phyloP scores from a whole-genome alignment of 179 eudicot species.

The Drosera spatulata region DNA sequence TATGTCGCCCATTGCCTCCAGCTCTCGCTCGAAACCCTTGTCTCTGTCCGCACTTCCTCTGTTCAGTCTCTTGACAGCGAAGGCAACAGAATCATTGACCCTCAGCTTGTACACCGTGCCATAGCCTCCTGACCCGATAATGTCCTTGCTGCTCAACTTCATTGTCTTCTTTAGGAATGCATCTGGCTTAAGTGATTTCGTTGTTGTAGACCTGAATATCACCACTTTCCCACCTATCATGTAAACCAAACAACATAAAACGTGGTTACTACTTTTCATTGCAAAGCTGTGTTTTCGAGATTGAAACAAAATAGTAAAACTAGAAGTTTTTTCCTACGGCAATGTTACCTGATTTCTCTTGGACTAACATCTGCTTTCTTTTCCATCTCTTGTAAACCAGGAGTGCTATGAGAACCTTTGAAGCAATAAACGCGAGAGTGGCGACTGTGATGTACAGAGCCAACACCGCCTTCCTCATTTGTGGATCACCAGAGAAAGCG shows the following conservation, averaged over 20 bases:
- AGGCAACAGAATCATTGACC: slow-evolving; percentile 34
- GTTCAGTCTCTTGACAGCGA: slow-evolving; percentile 74
- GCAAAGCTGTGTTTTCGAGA: neutral
- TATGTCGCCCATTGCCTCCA: slow-evolving; percentile 89
- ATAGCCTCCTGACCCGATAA: slow-evolving; percentile 81
- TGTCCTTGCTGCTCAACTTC: slow-evolving; percentile 71
- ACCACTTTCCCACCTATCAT: slow-evolving; percentile 81
- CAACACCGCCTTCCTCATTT: slow-evolving; percentile 10
- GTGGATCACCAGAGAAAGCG: slow-evolving; percentile 28
- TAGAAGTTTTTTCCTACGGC: neutral
- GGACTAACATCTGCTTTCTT: slow-evolving; percentile 40
- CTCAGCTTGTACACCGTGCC: slow-evolving; percentile 70
- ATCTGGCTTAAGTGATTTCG: slow-evolving; percentile 37
- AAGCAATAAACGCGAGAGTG: slow-evolving; percentile 49
- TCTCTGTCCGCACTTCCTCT: slow-evolving; percentile 62
- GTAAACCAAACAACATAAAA: neutral
- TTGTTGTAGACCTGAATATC: slow-evolving; percentile 50
- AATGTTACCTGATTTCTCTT: slow-evolving; percentile 50
- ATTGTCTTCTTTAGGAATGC: slow-evolving; percentile 48
- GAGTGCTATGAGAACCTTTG: slow-evolving; percentile 53
- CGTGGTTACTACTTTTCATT: neutral
- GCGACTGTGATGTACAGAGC: slow-evolving; percentile 51
- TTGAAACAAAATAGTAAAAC: neutral
- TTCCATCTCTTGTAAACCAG: slow-evolving; percentile 74
- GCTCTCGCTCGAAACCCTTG: slow-evolving; percentile 81